Conservation (phyloP, 495 filamentous ascomycete genomes). For the Trichoderma asperelloides region DNA sequence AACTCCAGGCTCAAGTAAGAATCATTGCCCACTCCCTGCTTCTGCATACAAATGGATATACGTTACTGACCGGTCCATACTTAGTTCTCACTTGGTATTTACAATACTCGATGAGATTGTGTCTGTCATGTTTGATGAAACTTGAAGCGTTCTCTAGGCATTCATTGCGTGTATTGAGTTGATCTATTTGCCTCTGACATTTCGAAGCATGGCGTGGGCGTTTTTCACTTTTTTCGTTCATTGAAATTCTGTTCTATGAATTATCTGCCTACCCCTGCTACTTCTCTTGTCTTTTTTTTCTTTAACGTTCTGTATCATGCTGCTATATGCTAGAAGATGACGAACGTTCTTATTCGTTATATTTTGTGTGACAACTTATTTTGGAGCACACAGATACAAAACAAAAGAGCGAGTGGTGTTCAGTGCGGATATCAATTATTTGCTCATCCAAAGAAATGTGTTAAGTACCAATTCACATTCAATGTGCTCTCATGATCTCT, state of each 20-base stretch:
- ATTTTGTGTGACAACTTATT: no score
- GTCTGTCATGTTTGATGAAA: slow-evolving; percentile 57
- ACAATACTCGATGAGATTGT: slow-evolving; percentile 73
- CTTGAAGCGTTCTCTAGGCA: background rate
- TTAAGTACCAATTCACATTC: no score
- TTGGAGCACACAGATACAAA: no score
- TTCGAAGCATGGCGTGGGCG: slow-evolving; percentile 7
- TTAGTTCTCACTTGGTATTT: slow-evolving; percentile 67
- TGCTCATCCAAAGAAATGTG: no score
- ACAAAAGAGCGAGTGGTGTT: no score
- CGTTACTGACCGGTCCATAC: background rate
- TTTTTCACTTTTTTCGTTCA: background rate
- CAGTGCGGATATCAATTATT: no score
- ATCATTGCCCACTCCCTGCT: background rate
- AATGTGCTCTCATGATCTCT: no score
- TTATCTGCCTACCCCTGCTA: background rate
- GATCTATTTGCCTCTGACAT: background rate
- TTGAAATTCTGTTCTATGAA: background rate
- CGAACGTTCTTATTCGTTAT: no score
- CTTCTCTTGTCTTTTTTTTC: background rate
- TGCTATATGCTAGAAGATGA: no score
- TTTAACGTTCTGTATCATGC: background rate
- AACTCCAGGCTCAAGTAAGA: slow-evolving; percentile 62
- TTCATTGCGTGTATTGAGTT: background rate
- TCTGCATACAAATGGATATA: background rate